Percentiles rank a stretch among this genome's conserved stretches.
Conservation (phyloP, 768 basidiomycete genomes). For the Lactarius trivialis region DNA sequence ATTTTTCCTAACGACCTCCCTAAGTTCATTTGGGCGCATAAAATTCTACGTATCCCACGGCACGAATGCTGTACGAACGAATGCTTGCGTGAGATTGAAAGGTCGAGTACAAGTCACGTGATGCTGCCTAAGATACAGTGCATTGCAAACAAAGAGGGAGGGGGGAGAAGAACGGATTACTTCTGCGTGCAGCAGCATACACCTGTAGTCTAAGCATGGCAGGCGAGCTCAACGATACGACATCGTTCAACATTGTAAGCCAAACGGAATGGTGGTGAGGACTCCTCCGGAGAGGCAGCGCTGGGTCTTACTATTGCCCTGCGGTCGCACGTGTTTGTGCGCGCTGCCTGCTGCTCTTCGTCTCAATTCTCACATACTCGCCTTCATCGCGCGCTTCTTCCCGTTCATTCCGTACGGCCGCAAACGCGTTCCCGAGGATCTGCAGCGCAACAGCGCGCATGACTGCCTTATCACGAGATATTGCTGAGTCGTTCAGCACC, state of each 20-base stretch:
- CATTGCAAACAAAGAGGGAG: background rate
- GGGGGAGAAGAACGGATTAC: background rate
- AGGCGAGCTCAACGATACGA: background rate
- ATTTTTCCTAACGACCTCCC: too few relatives aligned
- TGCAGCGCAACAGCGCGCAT: constrained; percentile 78
- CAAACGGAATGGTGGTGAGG: background rate
- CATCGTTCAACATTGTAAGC: background rate
- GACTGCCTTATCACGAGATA: constrained; percentile 51
- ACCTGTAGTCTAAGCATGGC: background rate
- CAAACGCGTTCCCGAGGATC: constrained; percentile 77
- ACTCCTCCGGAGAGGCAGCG: background rate
- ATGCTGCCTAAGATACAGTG: constrained; percentile 16
- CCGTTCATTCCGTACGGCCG: constrained; percentile 59
- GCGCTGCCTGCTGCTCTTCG: constrained; percentile 52
- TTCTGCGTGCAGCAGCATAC: background rate
- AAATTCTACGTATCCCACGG: too few relatives aligned
- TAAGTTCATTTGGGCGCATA: too few relatives aligned
- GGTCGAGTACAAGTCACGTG: constrained; percentile 1
- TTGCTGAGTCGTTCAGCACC: constrained; percentile 52
- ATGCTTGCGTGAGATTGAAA: too few relatives aligned
- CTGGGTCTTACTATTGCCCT: background rate
- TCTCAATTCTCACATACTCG: constrained; percentile 81
- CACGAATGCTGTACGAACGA: background rate
- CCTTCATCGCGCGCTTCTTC: constrained; percentile 46
- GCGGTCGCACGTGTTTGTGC: background rate